A percentile compares a stretch with the other conserved stretches of the same genome.
phyloP scores from a whole-genome alignment of 768 basidiomycete genomes.

The Lentinula detonsa region DNA sequence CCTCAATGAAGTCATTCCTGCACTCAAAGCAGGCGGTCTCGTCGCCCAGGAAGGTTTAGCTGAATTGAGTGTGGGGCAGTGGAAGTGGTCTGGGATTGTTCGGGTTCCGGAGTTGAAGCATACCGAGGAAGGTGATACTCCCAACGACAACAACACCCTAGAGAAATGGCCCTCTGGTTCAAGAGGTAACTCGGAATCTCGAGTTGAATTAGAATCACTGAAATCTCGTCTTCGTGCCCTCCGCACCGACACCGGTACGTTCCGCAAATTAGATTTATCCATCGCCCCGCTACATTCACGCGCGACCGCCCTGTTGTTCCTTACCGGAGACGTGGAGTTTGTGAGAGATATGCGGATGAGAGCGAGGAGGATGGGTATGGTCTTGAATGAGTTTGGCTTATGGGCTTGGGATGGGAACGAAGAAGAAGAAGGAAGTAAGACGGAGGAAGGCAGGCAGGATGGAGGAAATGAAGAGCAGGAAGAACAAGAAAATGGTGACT shows the following conservation, averaged over 20 bases:
- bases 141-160: too few species aligned
- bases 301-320: conserved; percentile 33
- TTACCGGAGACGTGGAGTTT: conserved; percentile 41
- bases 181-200: too few species aligned
- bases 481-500: not conserved
- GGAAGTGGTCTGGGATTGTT: conserved; percentile 35
- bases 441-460: not conserved
- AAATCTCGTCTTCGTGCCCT: not conserved
- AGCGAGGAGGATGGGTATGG: conserved; percentile 27
- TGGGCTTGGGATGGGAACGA: conserved; percentile 28
- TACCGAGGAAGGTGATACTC: conserved; percentile 3
- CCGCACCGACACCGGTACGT: not conserved
- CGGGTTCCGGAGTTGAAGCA: conserved; percentile 20
- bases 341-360: conserved; percentile 21
- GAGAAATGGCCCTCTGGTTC: too few species aligned
- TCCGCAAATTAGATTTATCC: not conserved
- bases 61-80: conserved; percentile 15
- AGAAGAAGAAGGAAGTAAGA: not conserved
- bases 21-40: conserved; percentile 27
- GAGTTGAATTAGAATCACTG: not conserved
- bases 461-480: not conserved
- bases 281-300: conserved; percentile 22
- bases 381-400: conserved; percentile 39
- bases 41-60: conserved; percentile 13
- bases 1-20: conserved; percentile 24